Evolutionary conservation across 2,329 filamentous ascomycete species (phyloP).

Genomic region (Arachnomyces sp.): DNA sequence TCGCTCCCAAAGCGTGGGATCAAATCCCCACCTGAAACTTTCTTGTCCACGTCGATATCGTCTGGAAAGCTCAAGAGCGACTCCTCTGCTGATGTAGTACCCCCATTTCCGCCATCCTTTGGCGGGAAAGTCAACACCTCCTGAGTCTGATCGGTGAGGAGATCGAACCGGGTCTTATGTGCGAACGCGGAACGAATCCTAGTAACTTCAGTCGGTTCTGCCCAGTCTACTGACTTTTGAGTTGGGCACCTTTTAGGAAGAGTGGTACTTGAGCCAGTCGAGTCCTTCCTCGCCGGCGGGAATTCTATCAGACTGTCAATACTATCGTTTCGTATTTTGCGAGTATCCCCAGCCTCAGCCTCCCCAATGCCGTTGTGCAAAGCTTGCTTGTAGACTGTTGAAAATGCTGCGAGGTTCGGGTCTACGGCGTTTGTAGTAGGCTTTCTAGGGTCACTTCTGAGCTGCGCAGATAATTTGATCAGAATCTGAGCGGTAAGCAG

Average conservation of each 20-base stretch:
- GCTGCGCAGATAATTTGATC: slow-evolving; percentile 46
- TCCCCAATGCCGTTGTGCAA: not conserved
- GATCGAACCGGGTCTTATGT: slow-evolving; percentile 23
- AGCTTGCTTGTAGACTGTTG: not conserved
- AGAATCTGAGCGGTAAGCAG: slow-evolving; percentile 52
- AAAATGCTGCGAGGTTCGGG: not conserved
- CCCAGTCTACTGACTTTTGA: slow-evolving; percentile 7
- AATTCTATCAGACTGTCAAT: not conserved
- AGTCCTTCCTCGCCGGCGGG: slow-evolving; percentile 6
- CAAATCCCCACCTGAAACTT: slow-evolving; percentile 30
- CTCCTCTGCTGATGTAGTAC: slow-evolving; percentile 3
- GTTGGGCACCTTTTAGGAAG: not conserved
- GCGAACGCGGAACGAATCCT: slow-evolving; percentile 18
- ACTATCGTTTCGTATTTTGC: not conserved
- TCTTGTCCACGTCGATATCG: slow-evolving; percentile 13
- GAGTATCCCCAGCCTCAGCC: not conserved
- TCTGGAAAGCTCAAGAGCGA: slow-evolving; percentile 4
- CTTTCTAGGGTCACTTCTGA: slow-evolving; percentile 24
- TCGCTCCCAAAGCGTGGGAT: slow-evolving; percentile 45
- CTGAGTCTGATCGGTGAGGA: slow-evolving; percentile 15
- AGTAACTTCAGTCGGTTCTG: not conserved
- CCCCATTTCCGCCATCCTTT: not conserved
- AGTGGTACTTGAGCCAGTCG: too few relatives aligned
- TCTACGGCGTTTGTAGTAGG: not conserved
- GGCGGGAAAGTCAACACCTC: slow-evolving; percentile 7